These are phyloP conservation scores for Caloboletus inedulis DNA, from an alignment of 1,284 basidiomycete genomes.

Conservation along the genomic window DNA sequence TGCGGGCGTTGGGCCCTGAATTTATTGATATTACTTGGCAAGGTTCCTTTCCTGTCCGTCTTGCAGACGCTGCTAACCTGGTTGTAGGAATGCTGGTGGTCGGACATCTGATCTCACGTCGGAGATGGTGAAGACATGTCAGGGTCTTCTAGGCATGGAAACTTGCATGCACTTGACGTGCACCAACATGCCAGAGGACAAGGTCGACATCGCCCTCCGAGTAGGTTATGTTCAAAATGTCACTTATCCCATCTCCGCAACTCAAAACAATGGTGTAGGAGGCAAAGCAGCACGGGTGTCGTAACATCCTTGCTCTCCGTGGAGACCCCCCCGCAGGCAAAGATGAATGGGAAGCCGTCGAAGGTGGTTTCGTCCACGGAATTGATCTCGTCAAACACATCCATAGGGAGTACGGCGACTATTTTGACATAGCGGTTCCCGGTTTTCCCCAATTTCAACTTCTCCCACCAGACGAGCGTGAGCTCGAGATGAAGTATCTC, in stretches of 20 bases:
- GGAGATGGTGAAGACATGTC: slow-evolving; percentile 96
- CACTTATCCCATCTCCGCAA: slow-evolving; percentile 10
- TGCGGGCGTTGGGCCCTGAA: slow-evolving; percentile 93
- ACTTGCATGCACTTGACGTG: slow-evolving; percentile 99
- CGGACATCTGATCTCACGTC: slow-evolving; percentile 89
- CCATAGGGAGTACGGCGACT: slow-evolving; percentile 75
- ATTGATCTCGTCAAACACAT: slow-evolving; percentile 91
- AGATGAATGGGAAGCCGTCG: slow-evolving; percentile 87
- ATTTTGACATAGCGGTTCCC: slow-evolving; percentile 92
- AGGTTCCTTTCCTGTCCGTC: slow-evolving; percentile 22
- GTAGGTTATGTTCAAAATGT: slow-evolving; percentile 45
- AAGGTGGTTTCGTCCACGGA: slow-evolving; percentile 86
- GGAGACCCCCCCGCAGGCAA: slow-evolving; percentile 90
- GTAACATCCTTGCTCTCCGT: slow-evolving; percentile 93
- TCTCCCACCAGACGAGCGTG: slow-evolving; percentile 70
- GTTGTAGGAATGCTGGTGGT: slow-evolving; percentile 87
- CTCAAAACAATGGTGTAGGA: slow-evolving; percentile 51
- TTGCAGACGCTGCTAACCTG: slow-evolving; percentile 2
- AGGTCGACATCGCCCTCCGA: slow-evolving; percentile 85
- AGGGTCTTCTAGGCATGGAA: slow-evolving; percentile 88
- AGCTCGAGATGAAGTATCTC: slow-evolving; percentile 81
- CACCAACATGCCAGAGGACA: slow-evolving; percentile 95
- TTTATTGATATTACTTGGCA: slow-evolving; percentile 98
- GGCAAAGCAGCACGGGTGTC: slow-evolving; percentile 88
- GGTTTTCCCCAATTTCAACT: slow-evolving; percentile 80